Base-by-base conservation (phyloP, 805 yeast species). In the Limtongia smithiae region DNA sequence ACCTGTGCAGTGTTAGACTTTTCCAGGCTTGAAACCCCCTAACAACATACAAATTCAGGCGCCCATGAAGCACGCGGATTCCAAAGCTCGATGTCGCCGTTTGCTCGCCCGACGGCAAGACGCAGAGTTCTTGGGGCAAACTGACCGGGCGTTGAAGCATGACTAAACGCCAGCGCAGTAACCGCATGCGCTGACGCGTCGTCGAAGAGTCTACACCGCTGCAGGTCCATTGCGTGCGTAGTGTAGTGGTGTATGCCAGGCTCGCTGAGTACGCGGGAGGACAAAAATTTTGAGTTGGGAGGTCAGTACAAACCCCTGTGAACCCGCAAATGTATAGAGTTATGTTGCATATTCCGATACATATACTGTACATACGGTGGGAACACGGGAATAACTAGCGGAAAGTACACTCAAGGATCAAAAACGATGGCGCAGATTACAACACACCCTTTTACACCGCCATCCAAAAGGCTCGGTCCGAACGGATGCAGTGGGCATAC, bases 21-120 rank as follows among this genome's bases (percentile, higher is more conserved):
- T 27, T 25, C n/a, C 21, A 17, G 2, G 22, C 8, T 15, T 4
- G 12, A 20, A 18, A 40, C 18, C 12, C 25, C 7, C 18, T 18
- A 33, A 15, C n/a, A 27, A 34, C 51, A 21, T 40, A 51, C 48
- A 12, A 41, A 52, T 62, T 93, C 97, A 56, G 86, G 88, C 45
- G 79, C 70, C 97, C 97, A 90, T 60, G 58, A 53, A 54, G 76
- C 73, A 60, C 81, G 74, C 35, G 96, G 96, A 65, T 87, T 87
- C 96, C 97, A 91, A 30, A 93, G 81, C 68, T 93, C 98, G 51
- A 93, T 85, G 62, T 90, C 90, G 34, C 99, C 99, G 64, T 93
- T 90, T 39, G 87, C 79, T 65, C 97, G 77, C 27, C 96, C 97
- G 4, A 91, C 85, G 0, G 97, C 97, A 33, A 93, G 69, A 51